Percentiles rank a stretch among this genome's conserved stretches.
phyloP scores from a whole-genome alignment of 768 basidiomycete genomes.

The Tephrocybe sp. region DNA sequence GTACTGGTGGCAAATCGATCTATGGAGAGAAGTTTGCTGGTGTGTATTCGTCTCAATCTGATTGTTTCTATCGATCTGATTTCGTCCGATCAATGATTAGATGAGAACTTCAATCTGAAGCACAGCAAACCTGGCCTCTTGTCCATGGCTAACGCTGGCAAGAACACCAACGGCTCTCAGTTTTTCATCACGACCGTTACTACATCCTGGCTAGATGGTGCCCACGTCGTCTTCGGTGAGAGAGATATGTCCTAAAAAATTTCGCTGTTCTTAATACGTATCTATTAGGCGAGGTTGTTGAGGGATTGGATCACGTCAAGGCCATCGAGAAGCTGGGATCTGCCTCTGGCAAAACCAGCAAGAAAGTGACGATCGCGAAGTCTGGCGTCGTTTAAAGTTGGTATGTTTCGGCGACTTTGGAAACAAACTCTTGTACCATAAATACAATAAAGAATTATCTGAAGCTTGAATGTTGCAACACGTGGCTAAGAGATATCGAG shows the following conservation, averaged over 20 bases:
- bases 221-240: constrained; percentile 85
- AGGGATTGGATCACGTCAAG: constrained; percentile 58
- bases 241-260: neutral
- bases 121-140: constrained; percentile 71
- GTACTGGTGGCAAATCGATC: constrained; percentile 82
- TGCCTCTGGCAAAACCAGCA: constrained; percentile 37
- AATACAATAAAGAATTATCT: constrained; percentile 9
- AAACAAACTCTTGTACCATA: constrained; percentile 16
- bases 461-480: neutral
- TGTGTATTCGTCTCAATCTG: constrained; percentile 29
- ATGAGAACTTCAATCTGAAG: constrained; percentile 82
- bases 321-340: constrained; percentile 41
- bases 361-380: constrained; percentile 50
- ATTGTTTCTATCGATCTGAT: constrained; percentile 3
- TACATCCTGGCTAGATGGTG: constrained; percentile 80
- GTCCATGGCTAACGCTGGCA: constrained; percentile 81
- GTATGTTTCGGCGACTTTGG: too few relatives aligned
- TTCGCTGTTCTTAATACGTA: neutral
- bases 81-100: constrained; percentile 31
- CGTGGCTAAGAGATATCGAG: neutral
- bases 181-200: constrained; percentile 90
- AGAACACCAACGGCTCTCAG: constrained; percentile 82
- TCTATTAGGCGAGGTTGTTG: constrained; percentile 58
- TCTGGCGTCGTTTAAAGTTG: constrained; percentile 48
- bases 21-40: constrained; percentile 70